These are phyloP conservation scores for Arthrobotrys iridis DNA, from an alignment of 2,329 filamentous ascomycete genomes.

Conservation along the genomic window DNA sequence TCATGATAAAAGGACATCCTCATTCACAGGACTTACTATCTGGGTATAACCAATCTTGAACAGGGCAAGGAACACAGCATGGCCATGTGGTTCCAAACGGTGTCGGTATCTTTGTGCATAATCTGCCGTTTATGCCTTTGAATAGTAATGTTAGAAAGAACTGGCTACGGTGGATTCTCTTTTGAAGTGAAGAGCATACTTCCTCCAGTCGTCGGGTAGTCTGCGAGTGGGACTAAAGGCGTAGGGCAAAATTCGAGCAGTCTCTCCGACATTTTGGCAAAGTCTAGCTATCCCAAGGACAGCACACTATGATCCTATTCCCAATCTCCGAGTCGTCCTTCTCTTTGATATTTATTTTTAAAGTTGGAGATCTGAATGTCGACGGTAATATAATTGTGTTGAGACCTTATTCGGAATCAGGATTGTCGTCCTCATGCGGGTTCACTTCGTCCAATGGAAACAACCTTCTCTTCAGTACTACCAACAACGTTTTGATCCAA, in stretches of 20 bases:
- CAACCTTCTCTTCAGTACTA: slow-evolving; percentile 14
- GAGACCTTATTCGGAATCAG: slow-evolving; percentile 8
- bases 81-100: slow-evolving; percentile 69
- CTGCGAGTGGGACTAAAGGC: slow-evolving; percentile 74
- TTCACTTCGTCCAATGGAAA: slow-evolving; percentile 25
- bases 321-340: background rate
- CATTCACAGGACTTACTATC: slow-evolving; percentile 64
- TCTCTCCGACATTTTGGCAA: slow-evolving; percentile 21
- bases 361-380: slow-evolving; percentile 14
- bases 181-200: slow-evolving; percentile 67
- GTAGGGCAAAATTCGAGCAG: slow-evolving; percentile 66
- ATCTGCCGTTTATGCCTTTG: slow-evolving; percentile 69
- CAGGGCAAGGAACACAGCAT: slow-evolving; percentile 84
- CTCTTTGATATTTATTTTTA: slow-evolving; percentile 19
- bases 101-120: slow-evolving; percentile 64
- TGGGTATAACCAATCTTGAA: slow-evolving; percentile 78
- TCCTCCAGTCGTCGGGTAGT: slow-evolving; percentile 71
- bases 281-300: slow-evolving; percentile 21
- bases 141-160: slow-evolving; percentile 19
- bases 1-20: background rate
- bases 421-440: slow-evolving; percentile 25
- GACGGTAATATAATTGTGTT: slow-evolving; percentile 24
- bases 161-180: background rate
- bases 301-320: slow-evolving; percentile 8
- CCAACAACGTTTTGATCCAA: slow-evolving; percentile 24